phyloP scores from a whole-genome alignment of 805 yeast species.

The Dipodascus geniculatus region DNA sequence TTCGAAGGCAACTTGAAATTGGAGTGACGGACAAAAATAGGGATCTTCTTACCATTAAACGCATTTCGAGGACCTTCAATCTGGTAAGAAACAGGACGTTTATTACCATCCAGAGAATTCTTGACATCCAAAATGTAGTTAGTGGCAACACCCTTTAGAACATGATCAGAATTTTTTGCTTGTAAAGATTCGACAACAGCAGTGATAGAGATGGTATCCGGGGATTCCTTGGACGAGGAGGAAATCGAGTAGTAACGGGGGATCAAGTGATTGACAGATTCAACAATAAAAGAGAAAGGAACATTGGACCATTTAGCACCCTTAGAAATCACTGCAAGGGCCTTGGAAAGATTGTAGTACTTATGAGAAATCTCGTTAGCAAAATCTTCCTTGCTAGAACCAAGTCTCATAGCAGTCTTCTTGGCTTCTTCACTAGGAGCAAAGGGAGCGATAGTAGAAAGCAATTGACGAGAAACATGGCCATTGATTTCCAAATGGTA shows the following conservation, averaged over 20 bases:
- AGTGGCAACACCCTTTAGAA: conserved; percentile 81
- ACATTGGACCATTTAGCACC: conserved; percentile 62
- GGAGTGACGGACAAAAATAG: conserved; percentile 89
- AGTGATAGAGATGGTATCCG: conserved; percentile 66
- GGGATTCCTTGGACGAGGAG: conserved; percentile 71
- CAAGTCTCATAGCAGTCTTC: conserved; percentile 36
- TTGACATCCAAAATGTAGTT: conserved; percentile 71
- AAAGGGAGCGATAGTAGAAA: conserved; percentile 61
- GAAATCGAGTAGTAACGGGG: conserved; percentile 96
- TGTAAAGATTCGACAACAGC: conserved; percentile 75
- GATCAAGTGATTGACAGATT: conserved; percentile 67
- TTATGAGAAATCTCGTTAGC: conserved; percentile 50
- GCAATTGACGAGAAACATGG: conserved; percentile 80
- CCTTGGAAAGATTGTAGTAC: conserved; percentile 65
- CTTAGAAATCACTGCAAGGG: conserved; percentile 46
- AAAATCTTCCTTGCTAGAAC: conserved; percentile 58
- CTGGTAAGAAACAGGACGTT: conserved; percentile 44
- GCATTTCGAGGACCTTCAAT: conserved; percentile 72
- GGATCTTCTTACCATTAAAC: conserved; percentile 44
- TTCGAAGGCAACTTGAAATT: conserved; percentile 87
- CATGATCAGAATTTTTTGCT: conserved; percentile 25
- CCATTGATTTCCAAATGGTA: conserved; percentile 87
- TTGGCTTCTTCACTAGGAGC: conserved; percentile 61
- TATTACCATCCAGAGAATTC: conserved; percentile 39
- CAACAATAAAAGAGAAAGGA: conserved; percentile 78